Base-by-base conservation (phyloP, 2,329 filamentous ascomycete species). In the Lachnellula hyalina region DNA sequence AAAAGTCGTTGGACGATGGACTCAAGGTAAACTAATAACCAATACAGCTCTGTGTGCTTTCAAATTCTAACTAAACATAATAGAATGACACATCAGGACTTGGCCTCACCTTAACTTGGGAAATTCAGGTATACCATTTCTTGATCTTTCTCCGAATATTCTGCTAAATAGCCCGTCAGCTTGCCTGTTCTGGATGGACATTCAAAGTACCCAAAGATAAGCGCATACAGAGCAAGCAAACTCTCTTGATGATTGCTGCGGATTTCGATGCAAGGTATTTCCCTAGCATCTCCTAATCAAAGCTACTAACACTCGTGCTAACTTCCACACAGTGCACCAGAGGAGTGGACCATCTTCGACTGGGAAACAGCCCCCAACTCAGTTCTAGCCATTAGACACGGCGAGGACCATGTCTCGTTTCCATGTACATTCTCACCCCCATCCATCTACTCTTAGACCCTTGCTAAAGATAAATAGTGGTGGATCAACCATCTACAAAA, bases 361-460 rank as follows among this genome's bases (percentile, higher is more conserved):
- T 47, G 55, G 52, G 35, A 47, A 25, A 34, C 47, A 34, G 32
- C 47, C 36, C 52, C 49, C 1, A 55, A 53, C n/a, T 57, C 54
- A 15, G 51, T 35, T 8, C 40, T 60, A 8, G 54, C 50, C 8
- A 53, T 57, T 6, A 49, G 52, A n/a, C 57, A 60, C 40, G 54
- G 57, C n/a, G 57, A 60, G 42, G 53, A 55, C 23, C 57, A 60
- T 45, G 51, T 52, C 15, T 55, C 52, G 12, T 48, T 60, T 21
- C 19, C 25, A 12, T 21, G 49, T 50, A 34, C 12, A 41, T 52
- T 7, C 8, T 44, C 11, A 7, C 3, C 12, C 2, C 41, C n/a
- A 9, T 12, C 8, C 2, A 12, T 32, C 28, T 32, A 23, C 19
- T 15, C 17, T 15, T 23, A 6, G 2, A 44, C 19, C 11, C 12